Conservation (phyloP, 805 yeast genomes). For the Starmera amethionina region DNA sequence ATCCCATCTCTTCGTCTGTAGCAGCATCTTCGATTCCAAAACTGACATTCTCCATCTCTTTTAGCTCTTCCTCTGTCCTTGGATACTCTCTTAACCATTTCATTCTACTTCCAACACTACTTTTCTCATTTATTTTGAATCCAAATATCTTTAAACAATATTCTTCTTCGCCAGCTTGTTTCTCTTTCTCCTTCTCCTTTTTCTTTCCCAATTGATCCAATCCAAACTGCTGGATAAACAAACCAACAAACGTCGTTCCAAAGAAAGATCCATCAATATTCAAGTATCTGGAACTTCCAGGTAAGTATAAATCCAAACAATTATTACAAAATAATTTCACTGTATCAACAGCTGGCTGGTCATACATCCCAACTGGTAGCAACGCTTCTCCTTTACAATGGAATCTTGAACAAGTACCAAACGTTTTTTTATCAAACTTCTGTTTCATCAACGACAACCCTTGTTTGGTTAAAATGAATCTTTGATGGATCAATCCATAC, state of each 20-base stretch:
- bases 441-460: slow-evolving; percentile 91
- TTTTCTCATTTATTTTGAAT: slow-evolving; percentile 64
- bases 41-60: slow-evolving; percentile 60
- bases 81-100: slow-evolving; percentile 86
- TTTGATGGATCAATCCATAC: slow-evolving; percentile 90
- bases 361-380: slow-evolving; percentile 86
- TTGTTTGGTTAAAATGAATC: slow-evolving; percentile 80
- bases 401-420: slow-evolving; percentile 88
- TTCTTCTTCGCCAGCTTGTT: slow-evolving; percentile 40
- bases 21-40: slow-evolving; percentile 25
- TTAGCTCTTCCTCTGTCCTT: slow-evolving; percentile 43
- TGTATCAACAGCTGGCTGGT: slow-evolving; percentile 84
- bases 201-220: too few species aligned
- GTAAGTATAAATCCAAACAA: slow-evolving; percentile 85
- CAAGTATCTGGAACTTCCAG: slow-evolving; percentile 75
- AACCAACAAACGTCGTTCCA: slow-evolving; percentile 92
- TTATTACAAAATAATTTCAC: slow-evolving; percentile 91
- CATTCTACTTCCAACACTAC: slow-evolving; percentile 89
- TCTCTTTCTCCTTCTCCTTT: slow-evolving; percentile 66
- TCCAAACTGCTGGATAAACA: slow-evolving; percentile 76
- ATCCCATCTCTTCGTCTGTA: slow-evolving; percentile 17
- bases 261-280: slow-evolving; percentile 95
- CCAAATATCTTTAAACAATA: slow-evolving; percentile 80
- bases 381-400: slow-evolving; percentile 84
- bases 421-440: slow-evolving; percentile 79